Evolutionary conservation across 495 filamentous ascomycete species (phyloP).

Genomic region (Penicillium paxilli): DNA sequence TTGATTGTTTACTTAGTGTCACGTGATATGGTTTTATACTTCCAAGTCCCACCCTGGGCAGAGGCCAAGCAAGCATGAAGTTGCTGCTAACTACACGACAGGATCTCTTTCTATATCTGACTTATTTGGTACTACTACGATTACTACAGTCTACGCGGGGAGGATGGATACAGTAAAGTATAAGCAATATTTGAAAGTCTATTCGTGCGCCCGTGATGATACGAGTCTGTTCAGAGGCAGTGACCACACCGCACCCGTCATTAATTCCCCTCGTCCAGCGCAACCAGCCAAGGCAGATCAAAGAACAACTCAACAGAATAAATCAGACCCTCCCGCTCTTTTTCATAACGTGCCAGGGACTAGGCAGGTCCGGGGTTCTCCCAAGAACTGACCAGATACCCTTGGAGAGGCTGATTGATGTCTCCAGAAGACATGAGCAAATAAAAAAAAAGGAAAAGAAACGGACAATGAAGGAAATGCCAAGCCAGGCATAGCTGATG

Average conservation of each 20-base stretch:
- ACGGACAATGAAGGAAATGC: conserved; percentile 21
- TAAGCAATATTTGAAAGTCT: conserved; percentile 15
- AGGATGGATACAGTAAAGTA: too few relatives aligned
- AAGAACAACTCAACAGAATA: conserved; percentile 33
- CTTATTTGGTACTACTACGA: too few relatives aligned
- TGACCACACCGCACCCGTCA: conserved; percentile 25
- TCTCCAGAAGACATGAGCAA: conserved; percentile 30
- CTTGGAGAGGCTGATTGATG: too few relatives aligned
- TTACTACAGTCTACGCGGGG: too few relatives aligned
- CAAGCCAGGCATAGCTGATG: conserved; percentile 9
- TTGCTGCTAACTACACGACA: too few relatives aligned
- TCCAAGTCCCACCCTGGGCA: too few relatives aligned
- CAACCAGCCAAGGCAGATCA: conserved; percentile 37
- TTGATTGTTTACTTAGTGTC: too few relatives aligned
- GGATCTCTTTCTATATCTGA: too few relatives aligned
- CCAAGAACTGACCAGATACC: too few relatives aligned
- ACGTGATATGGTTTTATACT: too few relatives aligned
- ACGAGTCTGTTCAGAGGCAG: conserved; percentile 27
- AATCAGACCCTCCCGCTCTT: conserved; percentile 34
- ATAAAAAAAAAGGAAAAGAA: conserved; percentile 17
- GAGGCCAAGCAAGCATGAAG: too few relatives aligned
- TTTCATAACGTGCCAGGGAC: conserved; percentile 44
- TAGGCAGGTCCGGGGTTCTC: too few relatives aligned
- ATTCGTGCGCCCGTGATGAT: conserved; percentile 27
- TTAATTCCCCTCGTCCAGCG: conserved; percentile 36